Percentiles rank a stretch among this genome's conserved stretches.
These are phyloP conservation scores for Stephanodiscus minutulus DNA, from an alignment of 108 stramenopile species.

Conservation along the genomic window DNA sequence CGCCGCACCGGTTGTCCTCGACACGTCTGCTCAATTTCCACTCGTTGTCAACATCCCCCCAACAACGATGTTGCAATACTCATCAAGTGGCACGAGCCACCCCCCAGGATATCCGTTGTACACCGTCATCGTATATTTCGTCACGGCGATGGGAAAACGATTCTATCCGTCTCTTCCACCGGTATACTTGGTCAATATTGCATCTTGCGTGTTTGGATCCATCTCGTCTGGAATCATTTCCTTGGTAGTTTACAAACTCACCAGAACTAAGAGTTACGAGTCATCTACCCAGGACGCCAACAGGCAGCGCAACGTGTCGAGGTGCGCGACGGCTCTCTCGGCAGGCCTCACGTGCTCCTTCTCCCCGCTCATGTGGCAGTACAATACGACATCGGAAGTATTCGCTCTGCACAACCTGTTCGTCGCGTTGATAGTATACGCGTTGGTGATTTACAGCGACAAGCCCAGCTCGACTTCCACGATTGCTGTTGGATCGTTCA, in stretches of 20 bases:
- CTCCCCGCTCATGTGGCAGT: constrained; percentile 80
- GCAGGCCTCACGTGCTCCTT: constrained; percentile 52
- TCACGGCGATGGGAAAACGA: constrained; percentile 27
- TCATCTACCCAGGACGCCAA: not conserved
- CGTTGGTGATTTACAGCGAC: constrained; percentile 25
- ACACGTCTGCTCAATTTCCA: not conserved
- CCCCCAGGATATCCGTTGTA: constrained; percentile 84
- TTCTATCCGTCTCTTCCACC: constrained; percentile 15
- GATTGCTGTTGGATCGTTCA: constrained; percentile 51
- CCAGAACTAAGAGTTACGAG: not conserved
- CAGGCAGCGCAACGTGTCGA: not conserved
- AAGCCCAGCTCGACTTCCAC: not conserved
- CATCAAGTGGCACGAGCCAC: constrained; percentile 63
- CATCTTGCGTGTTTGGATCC: constrained; percentile 40
- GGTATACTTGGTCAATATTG: constrained; percentile 30
- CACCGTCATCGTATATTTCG: constrained; percentile 48
- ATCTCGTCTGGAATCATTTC: constrained; percentile 37
- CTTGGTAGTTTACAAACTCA: constrained; percentile 19
- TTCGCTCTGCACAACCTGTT: constrained; percentile 86
- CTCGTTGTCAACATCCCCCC: not conserved
- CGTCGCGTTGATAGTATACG: constrained; percentile 41
- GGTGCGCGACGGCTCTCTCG: constrained; percentile 26
- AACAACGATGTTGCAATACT: not conserved
- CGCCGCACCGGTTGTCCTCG: not conserved
- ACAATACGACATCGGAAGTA: constrained; percentile 79